Evolutionary conservation across 1,284 basidiomycete species (phyloP).

Genomic region (Cryptococcus hybrid): DNA sequence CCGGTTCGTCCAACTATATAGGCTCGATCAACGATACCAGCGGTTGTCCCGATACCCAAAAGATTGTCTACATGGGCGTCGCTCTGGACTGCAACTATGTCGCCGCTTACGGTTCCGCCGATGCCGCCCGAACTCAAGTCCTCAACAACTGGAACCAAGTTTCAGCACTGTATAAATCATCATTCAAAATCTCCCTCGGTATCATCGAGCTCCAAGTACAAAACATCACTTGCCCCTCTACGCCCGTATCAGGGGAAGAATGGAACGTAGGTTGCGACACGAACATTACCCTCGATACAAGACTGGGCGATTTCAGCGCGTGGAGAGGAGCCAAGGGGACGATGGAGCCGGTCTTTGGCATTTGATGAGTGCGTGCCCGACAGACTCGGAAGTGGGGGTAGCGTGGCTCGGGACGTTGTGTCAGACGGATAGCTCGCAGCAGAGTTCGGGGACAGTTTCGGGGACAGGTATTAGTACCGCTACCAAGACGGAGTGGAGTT

Average conservation of each 20-base stretch:
- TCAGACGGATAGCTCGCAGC: conserved; percentile 57
- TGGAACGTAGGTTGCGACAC: conserved; percentile 55
- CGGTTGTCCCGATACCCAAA: conserved; percentile 73
- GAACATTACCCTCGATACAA: conserved; percentile 60
- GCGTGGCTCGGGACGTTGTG: conserved; percentile 84
- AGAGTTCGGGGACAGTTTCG: conserved; percentile 60
- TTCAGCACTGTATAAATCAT: conserved; percentile 71
- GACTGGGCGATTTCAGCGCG: conserved; percentile 74
- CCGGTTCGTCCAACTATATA: conserved; percentile 59
- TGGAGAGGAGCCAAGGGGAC: conserved; percentile 71
- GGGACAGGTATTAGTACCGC: conserved; percentile 83
- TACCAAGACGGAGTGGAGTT: conserved; percentile 62
- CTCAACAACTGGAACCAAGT: conserved; percentile 67
- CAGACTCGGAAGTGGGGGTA: conserved; percentile 73
- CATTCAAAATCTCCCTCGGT: conserved; percentile 83
- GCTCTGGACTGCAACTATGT: conserved; percentile 85
- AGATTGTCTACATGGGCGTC: conserved; percentile 72
- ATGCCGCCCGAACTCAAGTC: conserved; percentile 70
- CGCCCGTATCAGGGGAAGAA: conserved; percentile 42
- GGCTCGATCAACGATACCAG: conserved; percentile 62
- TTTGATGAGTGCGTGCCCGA: conserved; percentile 81
- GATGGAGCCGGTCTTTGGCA: conserved; percentile 84
- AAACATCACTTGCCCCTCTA: conserved; percentile 53
- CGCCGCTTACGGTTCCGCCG: conserved; percentile 59
- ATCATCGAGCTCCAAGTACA: conserved; percentile 62